phyloP scores from a whole-genome alignment of 2,329 filamentous ascomycete species.

The Colletotrichum sp. region DNA sequence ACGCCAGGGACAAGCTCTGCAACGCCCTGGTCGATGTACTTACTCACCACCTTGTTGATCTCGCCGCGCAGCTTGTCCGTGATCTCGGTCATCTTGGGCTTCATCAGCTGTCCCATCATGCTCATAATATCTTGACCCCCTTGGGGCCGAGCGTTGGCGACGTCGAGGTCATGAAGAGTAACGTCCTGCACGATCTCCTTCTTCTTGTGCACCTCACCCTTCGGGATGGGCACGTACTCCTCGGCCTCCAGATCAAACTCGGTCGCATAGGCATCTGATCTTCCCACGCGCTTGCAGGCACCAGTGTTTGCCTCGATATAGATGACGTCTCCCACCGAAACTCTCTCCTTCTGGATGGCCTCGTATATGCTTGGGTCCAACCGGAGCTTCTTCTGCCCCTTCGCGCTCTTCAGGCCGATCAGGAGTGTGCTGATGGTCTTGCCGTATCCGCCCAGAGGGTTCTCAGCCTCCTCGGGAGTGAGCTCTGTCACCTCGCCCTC shows the following conservation, averaged over 20 bases:
- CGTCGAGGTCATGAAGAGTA: constrained; percentile 93
- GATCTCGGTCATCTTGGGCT: constrained; percentile 99
- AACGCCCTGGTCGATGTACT: constrained; percentile 98
- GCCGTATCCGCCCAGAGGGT: constrained; percentile 94
- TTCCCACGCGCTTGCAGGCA: constrained; percentile 94
- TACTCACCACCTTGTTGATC: constrained; percentile 99
- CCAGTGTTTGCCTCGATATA: constrained; percentile 99
- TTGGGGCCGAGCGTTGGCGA: constrained; percentile 93
- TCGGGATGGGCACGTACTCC: constrained; percentile 98
- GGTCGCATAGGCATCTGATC: constrained; percentile 95
- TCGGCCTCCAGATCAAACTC: constrained; percentile 99
- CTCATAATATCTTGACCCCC: constrained; percentile 99
- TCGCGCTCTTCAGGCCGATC: constrained; percentile 92
- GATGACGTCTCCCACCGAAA: constrained; percentile 95
- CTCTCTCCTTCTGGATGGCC: constrained; percentile 97
- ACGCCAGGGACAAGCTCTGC: constrained; percentile 98
- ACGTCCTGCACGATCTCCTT: constrained; percentile 99
- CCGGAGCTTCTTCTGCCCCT: constrained; percentile 96
- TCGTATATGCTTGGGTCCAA: constrained; percentile 99
- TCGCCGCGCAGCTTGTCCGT: constrained; percentile 95
- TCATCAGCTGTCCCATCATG: constrained; percentile 99
- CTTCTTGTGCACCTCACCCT: constrained; percentile 99
- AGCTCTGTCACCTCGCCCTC: constrained; percentile 98
- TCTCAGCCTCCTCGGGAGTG: constrained; percentile 97
- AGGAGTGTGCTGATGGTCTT: constrained; percentile 96